Evolutionary conservation across 2,329 filamentous ascomycete species (phyloP).

Genomic region (Teratosphaeria gauchensis): DNA sequence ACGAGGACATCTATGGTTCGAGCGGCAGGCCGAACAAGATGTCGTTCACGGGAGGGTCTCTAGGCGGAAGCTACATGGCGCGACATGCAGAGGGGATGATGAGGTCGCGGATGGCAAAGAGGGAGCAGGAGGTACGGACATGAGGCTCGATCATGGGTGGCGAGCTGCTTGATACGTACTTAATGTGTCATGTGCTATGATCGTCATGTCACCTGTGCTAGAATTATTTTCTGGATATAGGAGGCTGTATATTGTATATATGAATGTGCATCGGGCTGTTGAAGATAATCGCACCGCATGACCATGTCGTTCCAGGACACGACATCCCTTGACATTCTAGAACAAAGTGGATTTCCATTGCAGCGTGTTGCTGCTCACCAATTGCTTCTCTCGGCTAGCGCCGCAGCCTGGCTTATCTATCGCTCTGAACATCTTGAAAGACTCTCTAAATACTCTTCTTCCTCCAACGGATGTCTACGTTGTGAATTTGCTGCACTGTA

Average conservation of each 20-base stretch:
- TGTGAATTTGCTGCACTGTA: no score
- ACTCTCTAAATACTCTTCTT: no score
- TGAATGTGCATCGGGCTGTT: background rate
- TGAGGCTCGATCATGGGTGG: constrained; percentile 43
- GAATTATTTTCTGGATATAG: background rate
- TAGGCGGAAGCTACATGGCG: constrained; percentile 28
- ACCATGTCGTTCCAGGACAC: no score
- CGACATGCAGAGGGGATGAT: constrained; percentile 22
- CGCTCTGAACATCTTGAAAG: no score
- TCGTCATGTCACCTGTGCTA: background rate
- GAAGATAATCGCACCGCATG: background rate
- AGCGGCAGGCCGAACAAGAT: constrained; percentile 10
- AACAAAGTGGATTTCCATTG: background rate
- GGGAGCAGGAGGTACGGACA: constrained; percentile 30
- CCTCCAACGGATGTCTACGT: no score
- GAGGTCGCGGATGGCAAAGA: constrained; percentile 4
- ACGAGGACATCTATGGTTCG: constrained; percentile 9
- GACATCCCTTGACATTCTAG: no score
- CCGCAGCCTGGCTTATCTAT: background rate
- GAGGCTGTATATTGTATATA: background rate
- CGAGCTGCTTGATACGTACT: background rate
- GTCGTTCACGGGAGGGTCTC: constrained; percentile 19
- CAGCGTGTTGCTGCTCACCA: background rate
- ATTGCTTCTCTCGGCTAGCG: background rate
- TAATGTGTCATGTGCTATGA: background rate